phyloP scores from a whole-genome alignment of 768 basidiomycete genomes.

The Kwoniella sp. region DNA sequence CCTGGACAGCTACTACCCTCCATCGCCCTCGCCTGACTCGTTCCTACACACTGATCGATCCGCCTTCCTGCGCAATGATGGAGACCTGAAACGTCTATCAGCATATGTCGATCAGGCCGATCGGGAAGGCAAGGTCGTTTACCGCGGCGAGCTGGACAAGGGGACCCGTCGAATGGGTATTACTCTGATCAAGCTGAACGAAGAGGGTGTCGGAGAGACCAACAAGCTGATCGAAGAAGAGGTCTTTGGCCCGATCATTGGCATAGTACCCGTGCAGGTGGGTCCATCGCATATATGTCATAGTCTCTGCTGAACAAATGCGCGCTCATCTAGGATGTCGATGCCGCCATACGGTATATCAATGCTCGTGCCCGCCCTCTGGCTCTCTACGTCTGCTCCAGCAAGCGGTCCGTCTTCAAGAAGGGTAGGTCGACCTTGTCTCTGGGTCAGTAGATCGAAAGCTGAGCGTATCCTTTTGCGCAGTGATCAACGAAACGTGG shows the following conservation, averaged over 20 bases:
- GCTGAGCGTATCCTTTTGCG: too few relatives aligned
- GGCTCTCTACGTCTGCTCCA: conserved; percentile 47
- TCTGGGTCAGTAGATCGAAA: neutral
- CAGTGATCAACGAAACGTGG: conserved; percentile 43
- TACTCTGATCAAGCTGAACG: conserved; percentile 35
- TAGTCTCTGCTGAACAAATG: neutral
- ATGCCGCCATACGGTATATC: conserved; percentile 45
- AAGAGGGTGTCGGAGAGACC: conserved; percentile 19
- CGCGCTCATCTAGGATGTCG: conserved; percentile 29
- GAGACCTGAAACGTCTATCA: conserved; percentile 30
- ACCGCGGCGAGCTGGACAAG: conserved; percentile 40
- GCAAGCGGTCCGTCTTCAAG: conserved; percentile 27
- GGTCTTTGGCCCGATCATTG: conserved; percentile 49
- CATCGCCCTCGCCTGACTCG: conserved; percentile 27
- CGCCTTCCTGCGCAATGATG: conserved; percentile 9
- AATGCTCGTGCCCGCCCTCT: conserved; percentile 43
- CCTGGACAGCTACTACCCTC: conserved; percentile 31
- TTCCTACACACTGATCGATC: conserved; percentile 19
- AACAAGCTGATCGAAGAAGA: conserved; percentile 42
- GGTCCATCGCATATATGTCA: conserved; percentile 7
- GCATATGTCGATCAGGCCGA: conserved; percentile 40
- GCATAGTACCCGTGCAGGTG: conserved; percentile 46
- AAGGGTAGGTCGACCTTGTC: conserved; percentile 36
- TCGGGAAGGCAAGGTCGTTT: conserved; percentile 33
- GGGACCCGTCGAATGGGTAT: conserved; percentile 40